phyloP scores from a whole-genome alignment of 495 filamentous ascomycete species.

The Neurospora sp. region DNA sequence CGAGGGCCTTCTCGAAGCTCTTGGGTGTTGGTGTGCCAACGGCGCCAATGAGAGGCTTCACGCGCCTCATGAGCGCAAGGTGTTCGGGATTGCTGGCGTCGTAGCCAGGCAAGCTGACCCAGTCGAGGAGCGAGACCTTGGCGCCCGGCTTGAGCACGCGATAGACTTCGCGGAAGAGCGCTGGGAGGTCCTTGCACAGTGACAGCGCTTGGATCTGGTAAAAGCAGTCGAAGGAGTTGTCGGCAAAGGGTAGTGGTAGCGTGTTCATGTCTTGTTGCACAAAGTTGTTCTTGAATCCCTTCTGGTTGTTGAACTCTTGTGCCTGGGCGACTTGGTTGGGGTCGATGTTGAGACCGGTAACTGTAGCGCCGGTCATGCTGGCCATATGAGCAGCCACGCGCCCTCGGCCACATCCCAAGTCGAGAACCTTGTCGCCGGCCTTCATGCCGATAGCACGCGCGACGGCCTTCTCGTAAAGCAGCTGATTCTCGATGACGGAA shows the following conservation, averaged over 20 bases:
- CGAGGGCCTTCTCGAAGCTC: conserved; percentile 40
- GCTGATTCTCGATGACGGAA: conserved; percentile 41
- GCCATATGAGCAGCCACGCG: conserved; percentile 54
- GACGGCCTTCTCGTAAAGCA: conserved; percentile 51
- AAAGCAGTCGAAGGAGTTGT: conserved; percentile 49
- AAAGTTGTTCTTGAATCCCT: conserved; percentile 43
- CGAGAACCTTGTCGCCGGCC: conserved; percentile 41
- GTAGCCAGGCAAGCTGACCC: conserved; percentile 47
- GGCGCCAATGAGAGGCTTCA: conserved; percentile 54
- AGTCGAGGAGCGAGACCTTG: conserved; percentile 47
- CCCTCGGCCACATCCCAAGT: conserved; percentile 51
- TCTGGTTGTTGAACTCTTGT: conserved; percentile 37
- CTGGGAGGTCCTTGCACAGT: conserved; percentile 45
- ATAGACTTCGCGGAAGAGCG: conserved; percentile 44
- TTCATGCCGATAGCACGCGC: conserved; percentile 42
- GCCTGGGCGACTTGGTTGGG: conserved; percentile 51
- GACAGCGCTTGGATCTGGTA: conserved; percentile 57
- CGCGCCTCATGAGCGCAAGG: conserved; percentile 46
- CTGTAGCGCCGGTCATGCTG: conserved; percentile 41
- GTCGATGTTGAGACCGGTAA: conserved; percentile 54
- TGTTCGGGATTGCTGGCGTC: conserved; percentile 45
- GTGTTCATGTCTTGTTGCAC: conserved; percentile 48
- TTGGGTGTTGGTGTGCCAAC: conserved; percentile 51
- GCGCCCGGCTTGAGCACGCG: conserved; percentile 49
- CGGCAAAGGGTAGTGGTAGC: conserved; percentile 46